Base-by-base conservation (phyloP, 441 rosid species). In the Euphorbia celastroides region DNA sequence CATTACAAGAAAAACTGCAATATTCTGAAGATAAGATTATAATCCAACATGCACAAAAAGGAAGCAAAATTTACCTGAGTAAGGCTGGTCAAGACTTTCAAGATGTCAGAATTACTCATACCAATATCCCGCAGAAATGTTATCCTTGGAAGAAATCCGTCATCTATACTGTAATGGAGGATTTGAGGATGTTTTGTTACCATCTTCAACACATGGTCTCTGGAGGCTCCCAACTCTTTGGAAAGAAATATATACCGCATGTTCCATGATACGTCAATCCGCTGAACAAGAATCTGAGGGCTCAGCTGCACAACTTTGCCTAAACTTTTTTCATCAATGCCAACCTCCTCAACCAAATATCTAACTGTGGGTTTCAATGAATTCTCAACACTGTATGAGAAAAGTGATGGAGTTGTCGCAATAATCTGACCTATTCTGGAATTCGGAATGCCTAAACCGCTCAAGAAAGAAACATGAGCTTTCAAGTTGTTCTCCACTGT, bases 281-380 rank as follows among this genome's bases (percentile, higher is more conserved):
- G 82, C 79, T 93, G 99, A 76, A 91, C 86, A 65, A 93, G 87
- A 79, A 93, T 88, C 74, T 91, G 97, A 64, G 97, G 99, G 77
- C 99, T 93, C 70, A 93, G 81, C 72, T 84, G 93, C 81, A 93
- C 93, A 38, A 93, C 97, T 77, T 93, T 93, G 20, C 99, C 86
- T 50, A 91, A 72, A 70, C 70, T 83, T 62, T 81, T 82, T 71
- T 87, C 95, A 31, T 86, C 78, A 42, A 93, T 93, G 55, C 96
- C 99, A 62, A 93, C 93, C 83, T 89, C 97, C 78, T 93, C 96
- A 23, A 93, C 84, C 82, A 93, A 69, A 78, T 90, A 91, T 76
- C 97, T 84, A 62, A 90, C 86, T 0, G 96, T 93, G 30, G 99
- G 97, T 72, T 88, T 93, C 73, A 93, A 66, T 42, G 99, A 90